Evolutionary conservation across 768 basidiomycete genomes (phyloP).

Genomic region (Lactarius trivialis): DNA sequence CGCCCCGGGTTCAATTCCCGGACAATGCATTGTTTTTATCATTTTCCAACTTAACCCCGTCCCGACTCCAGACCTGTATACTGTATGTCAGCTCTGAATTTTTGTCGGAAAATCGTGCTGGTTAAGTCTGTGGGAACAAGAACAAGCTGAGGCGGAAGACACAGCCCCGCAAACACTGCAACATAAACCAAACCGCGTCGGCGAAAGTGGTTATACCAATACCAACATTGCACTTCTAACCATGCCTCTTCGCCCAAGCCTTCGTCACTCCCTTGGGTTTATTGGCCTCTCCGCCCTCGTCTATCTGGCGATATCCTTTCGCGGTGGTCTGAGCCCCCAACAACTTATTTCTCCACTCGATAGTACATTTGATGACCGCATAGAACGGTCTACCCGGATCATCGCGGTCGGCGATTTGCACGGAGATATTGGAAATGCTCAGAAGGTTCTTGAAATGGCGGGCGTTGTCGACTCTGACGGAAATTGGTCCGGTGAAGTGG

Average conservation of each 20-base stretch:
- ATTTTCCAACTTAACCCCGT: neutral
- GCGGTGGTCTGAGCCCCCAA: neutral
- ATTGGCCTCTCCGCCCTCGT: neutral
- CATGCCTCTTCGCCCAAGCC: constrained; percentile 3
- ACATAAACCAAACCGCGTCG: no score
- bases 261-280: constrained; percentile 25
- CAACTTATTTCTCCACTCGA: neutral
- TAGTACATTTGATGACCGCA: neutral
- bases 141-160: no score
- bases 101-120: no score
- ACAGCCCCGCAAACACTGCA: no score
- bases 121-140: no score
- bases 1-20: constrained; percentile 24
- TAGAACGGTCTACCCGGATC: constrained; percentile 40
- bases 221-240: neutral
- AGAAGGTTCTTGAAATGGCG: constrained; percentile 73
- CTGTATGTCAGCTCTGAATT: no score
- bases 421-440: constrained; percentile 78
- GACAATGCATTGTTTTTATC: constrained; percentile 9
- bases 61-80: no score
- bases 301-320: neutral
- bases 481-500: constrained; percentile 76
- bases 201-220: neutral
- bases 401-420: constrained; percentile 92
- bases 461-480: constrained; percentile 64